Evolutionary conservation across 331 rosid species (phyloP).

Genomic region (Malus hybrid): DNA sequence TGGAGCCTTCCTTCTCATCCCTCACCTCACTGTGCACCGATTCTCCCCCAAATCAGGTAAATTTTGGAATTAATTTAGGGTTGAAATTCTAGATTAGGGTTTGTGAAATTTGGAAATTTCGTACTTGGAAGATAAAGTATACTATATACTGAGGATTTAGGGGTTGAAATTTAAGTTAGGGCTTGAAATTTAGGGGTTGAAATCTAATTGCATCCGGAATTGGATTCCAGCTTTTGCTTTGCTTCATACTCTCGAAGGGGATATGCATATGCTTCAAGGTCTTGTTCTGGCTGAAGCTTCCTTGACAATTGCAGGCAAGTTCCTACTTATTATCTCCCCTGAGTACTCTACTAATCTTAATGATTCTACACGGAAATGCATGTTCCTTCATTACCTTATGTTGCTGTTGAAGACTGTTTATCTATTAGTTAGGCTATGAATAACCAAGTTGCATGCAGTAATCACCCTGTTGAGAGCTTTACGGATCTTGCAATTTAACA

Average conservation of each 20-base stretch:
- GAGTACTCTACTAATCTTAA: not conserved
- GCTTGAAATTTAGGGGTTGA: no score
- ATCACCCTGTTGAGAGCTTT: not conserved
- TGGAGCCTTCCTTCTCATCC: no score
- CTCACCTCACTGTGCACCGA: no score
- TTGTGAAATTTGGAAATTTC: no score
- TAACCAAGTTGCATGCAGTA: not conserved
- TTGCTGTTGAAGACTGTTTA: not conserved
- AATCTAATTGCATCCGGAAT: no score
- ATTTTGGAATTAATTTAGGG: no score
- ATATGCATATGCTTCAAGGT: slow-evolving; percentile 18
- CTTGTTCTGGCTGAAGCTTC: slow-evolving; percentile 43
- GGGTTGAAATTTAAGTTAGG: no score
- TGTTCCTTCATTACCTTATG: not conserved
- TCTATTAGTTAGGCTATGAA: not conserved
- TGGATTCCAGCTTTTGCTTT: slow-evolving; percentile 64
- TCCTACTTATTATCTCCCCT: not conserved
- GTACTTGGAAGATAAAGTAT: no score
- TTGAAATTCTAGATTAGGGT: no score
- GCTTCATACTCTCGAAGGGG: slow-evolving; percentile 40
- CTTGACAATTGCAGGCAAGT: slow-evolving; percentile 70
- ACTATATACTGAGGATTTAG: no score
- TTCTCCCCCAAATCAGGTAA: no score
- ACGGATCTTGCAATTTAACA: not conserved
- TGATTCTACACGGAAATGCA: not conserved